Evolutionary conservation across 179 eudicot species (phyloP), one percentile per base, ranked within the genome.

Genomic region (Nepenthes alata): DNA sequence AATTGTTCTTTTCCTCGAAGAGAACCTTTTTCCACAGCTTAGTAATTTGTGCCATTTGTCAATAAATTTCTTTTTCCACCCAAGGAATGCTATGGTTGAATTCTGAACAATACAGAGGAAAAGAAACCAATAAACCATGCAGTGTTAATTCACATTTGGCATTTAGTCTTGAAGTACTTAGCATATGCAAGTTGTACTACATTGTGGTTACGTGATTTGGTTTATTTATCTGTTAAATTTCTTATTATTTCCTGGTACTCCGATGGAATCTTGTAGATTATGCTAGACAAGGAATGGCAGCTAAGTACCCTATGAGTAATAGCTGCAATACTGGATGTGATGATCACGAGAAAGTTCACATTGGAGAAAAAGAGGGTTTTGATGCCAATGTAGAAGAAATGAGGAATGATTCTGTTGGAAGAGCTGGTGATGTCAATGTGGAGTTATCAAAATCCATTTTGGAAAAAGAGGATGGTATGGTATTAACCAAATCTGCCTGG

Each of bases 331-430:
- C 55, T 53, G 75, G 68, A 53, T 68, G 63, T 59, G 57, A 59
- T 48, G 57, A 61, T 57, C 50, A 63, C 51, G 72, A 76, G 68
- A 67, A 57, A 47, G 57, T 45, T 61, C 65, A 66, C 35, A 72
- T 73, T 71, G 78, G 49, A 53, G 63, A 67, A 52, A 61, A 62
- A 61, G 72, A 53, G 12, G 45, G 55, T 14, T 9, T 16, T 25
- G 62, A 49, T 14, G 55, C 37, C 15, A 55, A 15, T 11, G 67
- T 41, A 51, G 66, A 25, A 25, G 60, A 66, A 58, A 10, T 34
- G 35, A 44, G 60, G 11, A 62, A 58, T 3, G 55, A 25, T 25
- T 34, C 14, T 49, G 55, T 38, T 50, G 65, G 55, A 47, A 59
- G 35, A 62, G 59, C 47, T 58, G 51, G 61, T 39, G 68, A 66